Evolutionary conservation across 2,329 filamentous ascomycete genomes (phyloP), one percentile per base, ranked within the genome.

Genomic region (Stemphylium beticola): DNA sequence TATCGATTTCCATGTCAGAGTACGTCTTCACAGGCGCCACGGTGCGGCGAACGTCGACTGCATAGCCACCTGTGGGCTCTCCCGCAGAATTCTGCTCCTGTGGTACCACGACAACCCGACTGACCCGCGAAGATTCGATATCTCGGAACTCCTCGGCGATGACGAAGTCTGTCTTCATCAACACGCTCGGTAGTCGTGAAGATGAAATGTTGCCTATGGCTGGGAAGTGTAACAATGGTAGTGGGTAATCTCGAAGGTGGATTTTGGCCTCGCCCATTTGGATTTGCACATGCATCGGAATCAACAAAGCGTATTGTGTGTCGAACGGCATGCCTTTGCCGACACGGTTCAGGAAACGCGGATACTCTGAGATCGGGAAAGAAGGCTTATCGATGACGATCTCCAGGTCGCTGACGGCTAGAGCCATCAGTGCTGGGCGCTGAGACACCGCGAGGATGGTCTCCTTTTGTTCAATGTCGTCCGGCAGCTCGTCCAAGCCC

Each of bases 301-400:
- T 81, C 15, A 99, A 82, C 17, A 99, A 81, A 9, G 92, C 87
- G 73, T 98, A 99, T 68, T 93, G 82, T 85, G 92, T 99, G 67
- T 96, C 88, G 58, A 86, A 83, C 1, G 95, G 95, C 86, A 99
- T 96, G 1, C 95, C 95, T 77, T 99, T 99, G n/a, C 95, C 95
- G 53, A 98, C 88, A 42, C 86, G 85, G 70, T 97, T 85, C 22
- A 99, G 79, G 71, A 96, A 99, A 14, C 89, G 85, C 0, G 93
- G 90, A 49, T 93, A 86, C 11, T 96, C 87, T 2, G 85, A 82
- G 55, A 96, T 79, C 0, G 92, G 89, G 71, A 99, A 99, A 0
- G 91, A 93, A 0, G 95, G 95, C 73, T 96, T 97, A 75, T 98
- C 95, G 55, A 99, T 82, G 29, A 87, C 81, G 50, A 99, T 82